Conservation (phyloP, 2,329 filamentous ascomycete species). For the Xylaria arbuscula region DNA sequence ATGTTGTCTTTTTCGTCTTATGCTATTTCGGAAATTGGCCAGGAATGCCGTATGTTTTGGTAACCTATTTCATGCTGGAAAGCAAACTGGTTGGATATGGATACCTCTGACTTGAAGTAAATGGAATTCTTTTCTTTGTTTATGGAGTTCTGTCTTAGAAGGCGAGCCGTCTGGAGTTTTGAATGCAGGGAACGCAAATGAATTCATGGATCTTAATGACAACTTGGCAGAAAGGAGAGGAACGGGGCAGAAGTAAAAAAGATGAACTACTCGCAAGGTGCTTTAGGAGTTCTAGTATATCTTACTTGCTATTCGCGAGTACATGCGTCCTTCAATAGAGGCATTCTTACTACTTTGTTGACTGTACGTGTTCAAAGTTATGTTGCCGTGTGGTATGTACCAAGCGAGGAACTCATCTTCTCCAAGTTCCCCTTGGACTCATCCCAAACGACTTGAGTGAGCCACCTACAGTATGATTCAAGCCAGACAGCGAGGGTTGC, state of each 20-base stretch:
- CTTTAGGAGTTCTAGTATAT: slow-evolving; percentile 9
- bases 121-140: not conserved
- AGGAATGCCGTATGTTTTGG: not conserved
- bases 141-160: slow-evolving; percentile 12
- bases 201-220: not conserved
- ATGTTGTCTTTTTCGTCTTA: not conserved
- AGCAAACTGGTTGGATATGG: slow-evolving; percentile 20
- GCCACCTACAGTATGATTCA: not conserved
- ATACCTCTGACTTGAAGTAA: slow-evolving; percentile 9
- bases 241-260: not conserved
- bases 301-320: slow-evolving; percentile 4
- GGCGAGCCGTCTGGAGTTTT: not conserved
- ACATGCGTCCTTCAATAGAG: slow-evolving; percentile 19
- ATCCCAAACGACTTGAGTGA: not conserved
- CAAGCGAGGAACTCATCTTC: not conserved
- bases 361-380: not conserved
- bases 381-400: not conserved
- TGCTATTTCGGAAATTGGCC: not conserved
- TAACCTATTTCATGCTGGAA: slow-evolving; percentile 12
- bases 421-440: not conserved
- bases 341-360: slow-evolving; percentile 5
- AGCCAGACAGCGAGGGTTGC: not conserved
- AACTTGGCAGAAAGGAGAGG: not conserved
- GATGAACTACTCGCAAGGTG: slow-evolving; percentile 7
- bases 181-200: slow-evolving; percentile 1